phyloP scores from a whole-genome alignment of 1,284 basidiomycete genomes.

The Microstroma glucosiphilum region DNA sequence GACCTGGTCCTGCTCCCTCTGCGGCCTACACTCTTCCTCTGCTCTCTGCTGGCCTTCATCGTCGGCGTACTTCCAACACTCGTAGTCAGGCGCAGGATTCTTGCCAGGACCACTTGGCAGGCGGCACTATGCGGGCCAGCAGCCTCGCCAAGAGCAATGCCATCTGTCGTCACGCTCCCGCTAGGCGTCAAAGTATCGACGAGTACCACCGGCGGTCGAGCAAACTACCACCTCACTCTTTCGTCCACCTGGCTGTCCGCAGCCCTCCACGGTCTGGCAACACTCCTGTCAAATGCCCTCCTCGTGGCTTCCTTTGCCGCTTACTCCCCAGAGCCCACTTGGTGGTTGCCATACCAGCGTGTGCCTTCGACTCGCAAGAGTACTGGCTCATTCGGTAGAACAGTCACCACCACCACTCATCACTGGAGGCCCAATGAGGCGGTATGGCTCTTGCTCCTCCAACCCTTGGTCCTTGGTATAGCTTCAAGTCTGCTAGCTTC shows the following conservation, averaged over 20 bases:
- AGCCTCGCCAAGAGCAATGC: no score
- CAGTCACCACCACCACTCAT: background rate
- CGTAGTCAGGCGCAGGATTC: constrained; percentile 5
- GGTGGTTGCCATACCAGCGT: background rate
- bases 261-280: background rate
- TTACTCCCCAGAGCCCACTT: background rate
- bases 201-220: background rate
- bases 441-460: background rate
- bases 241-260: constrained; percentile 2
- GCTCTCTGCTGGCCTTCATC: background rate
- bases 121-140: background rate
- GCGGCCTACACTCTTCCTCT: background rate
- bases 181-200: no score
- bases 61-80: background rate
- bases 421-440: constrained; percentile 5
- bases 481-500: background rate
- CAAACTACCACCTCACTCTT: background rate
- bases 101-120: background rate
- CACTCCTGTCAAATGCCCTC: background rate
- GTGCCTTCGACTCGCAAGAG: background rate
- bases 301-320: background rate
- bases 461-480: background rate
- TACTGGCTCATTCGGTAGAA: background rate
- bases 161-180: no score
- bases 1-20: background rate